phyloP scores from a whole-genome alignment of 768 basidiomycete genomes.

The Dioszegia aurantiaca region DNA sequence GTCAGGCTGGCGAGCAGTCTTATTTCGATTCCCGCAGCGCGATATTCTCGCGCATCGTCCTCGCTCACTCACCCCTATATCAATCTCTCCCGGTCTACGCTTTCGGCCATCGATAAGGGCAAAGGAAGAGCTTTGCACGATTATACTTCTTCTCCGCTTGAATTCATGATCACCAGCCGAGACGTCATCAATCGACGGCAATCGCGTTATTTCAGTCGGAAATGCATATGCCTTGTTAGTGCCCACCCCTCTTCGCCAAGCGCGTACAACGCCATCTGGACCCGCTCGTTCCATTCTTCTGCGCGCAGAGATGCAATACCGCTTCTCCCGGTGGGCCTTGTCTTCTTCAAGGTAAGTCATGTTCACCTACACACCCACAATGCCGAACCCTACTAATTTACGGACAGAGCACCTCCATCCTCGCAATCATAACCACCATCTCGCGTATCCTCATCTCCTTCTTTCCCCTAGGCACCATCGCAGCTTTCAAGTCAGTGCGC shows the following conservation, averaged over 20 bases:
- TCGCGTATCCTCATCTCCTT: conserved; percentile 47
- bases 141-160: neutral
- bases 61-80: neutral
- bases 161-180: neutral
- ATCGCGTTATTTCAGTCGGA: neutral
- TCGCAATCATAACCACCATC: conserved; percentile 38
- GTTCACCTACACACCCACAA: too few relatives aligned
- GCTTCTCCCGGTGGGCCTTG: conserved; percentile 32
- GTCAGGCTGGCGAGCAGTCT: too few relatives aligned
- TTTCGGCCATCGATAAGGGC: neutral
- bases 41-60: too few relatives aligned
- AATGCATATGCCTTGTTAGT: neutral
- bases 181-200: neutral
- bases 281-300: conserved; percentile 34
- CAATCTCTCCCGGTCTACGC: neutral
- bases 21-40: too few relatives aligned
- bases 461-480: conserved; percentile 44
- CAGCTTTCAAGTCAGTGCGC: conserved; percentile 27
- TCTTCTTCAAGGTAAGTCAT: conserved; percentile 39
- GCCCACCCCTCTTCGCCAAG: too few relatives aligned
- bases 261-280: neutral
- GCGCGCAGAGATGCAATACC: conserved; percentile 37
- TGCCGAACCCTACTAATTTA: neutral
- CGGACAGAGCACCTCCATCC: conserved; percentile 35
- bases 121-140: neutral